phyloP scores from a whole-genome alignment of 805 yeast genomes.

The Yarrowia sp. region DNA sequence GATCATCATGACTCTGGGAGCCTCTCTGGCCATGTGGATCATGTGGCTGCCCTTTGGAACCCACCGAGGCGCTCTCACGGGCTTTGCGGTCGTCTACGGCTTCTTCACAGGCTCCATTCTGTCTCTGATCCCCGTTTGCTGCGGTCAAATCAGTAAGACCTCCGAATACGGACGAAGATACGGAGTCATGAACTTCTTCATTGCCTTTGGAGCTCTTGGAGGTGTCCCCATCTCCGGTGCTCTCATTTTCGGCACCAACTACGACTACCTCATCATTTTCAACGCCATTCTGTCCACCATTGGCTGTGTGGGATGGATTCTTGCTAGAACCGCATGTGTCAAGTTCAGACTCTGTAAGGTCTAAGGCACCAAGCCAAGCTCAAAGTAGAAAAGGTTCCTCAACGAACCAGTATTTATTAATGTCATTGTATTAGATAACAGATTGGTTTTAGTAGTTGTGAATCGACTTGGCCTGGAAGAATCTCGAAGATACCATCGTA shows the following conservation, averaged over 20 bases:
- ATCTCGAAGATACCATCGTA: no score
- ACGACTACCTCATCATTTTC: constrained; percentile 38
- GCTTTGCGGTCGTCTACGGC: constrained; percentile 61
- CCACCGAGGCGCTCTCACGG: constrained; percentile 52
- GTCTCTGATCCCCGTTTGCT: constrained; percentile 64
- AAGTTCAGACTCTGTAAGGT: constrained; percentile 17
- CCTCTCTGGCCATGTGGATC: constrained; percentile 49
- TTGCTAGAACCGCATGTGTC: constrained; percentile 28
- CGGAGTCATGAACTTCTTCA: constrained; percentile 64
- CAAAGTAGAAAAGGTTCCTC: no score
- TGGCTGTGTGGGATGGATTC: constrained; percentile 28
- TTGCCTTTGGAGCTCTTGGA: constrained; percentile 59
- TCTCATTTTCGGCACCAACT: constrained; percentile 48
- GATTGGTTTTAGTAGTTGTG: no score
- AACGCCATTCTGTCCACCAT: constrained; percentile 36
- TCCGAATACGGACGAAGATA: constrained; percentile 63
- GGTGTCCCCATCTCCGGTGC: constrained; percentile 61
- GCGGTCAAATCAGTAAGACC: constrained; percentile 64
- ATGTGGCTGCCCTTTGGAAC: constrained; percentile 57
- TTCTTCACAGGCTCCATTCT: constrained; percentile 63
- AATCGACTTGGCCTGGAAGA: no score
- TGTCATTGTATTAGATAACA: not conserved
- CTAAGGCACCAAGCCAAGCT: not conserved
- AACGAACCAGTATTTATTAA: constrained; percentile 4
- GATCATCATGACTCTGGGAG: constrained; percentile 50